Conservation (phyloP, 2,329 filamentous ascomycete genomes). For the Lachnum nothofagi region DNA sequence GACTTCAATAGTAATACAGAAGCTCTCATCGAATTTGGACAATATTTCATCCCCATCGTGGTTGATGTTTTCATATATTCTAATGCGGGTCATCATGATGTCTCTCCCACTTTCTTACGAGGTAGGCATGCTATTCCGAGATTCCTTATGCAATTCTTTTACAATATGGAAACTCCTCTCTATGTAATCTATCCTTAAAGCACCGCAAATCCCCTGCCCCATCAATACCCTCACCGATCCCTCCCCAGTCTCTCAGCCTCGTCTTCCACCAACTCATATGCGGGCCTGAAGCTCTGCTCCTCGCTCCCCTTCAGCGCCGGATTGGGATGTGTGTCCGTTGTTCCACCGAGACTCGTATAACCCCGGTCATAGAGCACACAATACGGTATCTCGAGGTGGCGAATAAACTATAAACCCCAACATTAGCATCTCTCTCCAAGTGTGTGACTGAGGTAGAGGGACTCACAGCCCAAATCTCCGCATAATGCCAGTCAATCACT, state of each 20-base stretch:
- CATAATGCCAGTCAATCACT: slow-evolving; percentile 95
- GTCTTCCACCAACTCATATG: slow-evolving; percentile 71
- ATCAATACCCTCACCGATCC: slow-evolving; percentile 52
- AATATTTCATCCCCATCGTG: too few relatives aligned
- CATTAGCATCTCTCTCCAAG: neutral
- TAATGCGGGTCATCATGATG: too few relatives aligned
- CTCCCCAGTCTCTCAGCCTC: slow-evolving; percentile 74
- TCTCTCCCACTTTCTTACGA: too few relatives aligned
- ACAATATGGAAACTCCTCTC: too few relatives aligned
- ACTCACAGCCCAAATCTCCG: slow-evolving; percentile 87
- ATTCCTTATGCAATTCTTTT: too few relatives aligned
- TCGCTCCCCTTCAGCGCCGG: slow-evolving; percentile 55
- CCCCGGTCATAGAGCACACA: slow-evolving; percentile 83
- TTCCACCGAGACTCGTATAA: slow-evolving; percentile 89
- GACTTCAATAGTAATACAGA: too few relatives aligned
- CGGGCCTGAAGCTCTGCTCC: slow-evolving; percentile 56
- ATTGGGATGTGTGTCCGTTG: slow-evolving; percentile 83
- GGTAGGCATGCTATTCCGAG: too few relatives aligned
- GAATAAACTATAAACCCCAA: slow-evolving; percentile 58
- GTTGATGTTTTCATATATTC: too few relatives aligned
- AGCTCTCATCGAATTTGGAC: too few relatives aligned
- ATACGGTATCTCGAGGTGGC: slow-evolving; percentile 73
- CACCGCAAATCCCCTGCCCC: too few relatives aligned
- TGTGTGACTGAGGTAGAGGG: slow-evolving; percentile 13
- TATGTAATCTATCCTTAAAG: too few relatives aligned